Conservation (phyloP, 257 asterid genomes). For the Solanum dulcamara region DNA sequence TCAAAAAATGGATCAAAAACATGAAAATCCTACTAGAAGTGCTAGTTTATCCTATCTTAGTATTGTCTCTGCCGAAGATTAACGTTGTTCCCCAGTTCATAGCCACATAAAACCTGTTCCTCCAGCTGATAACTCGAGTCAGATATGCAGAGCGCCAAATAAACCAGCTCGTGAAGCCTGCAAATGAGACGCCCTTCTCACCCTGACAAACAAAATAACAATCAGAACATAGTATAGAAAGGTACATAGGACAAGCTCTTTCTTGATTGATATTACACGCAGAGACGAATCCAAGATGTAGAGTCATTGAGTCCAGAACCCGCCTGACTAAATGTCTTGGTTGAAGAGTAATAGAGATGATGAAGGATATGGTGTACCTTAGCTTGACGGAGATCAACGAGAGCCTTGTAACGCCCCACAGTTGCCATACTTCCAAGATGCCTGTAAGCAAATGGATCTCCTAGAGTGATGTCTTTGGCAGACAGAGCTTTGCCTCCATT, state of each 20-base stretch:
- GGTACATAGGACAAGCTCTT: neutral
- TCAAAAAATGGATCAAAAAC: neutral
- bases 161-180: constrained; percentile 73
- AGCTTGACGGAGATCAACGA: constrained; percentile 82
- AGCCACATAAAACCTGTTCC: constrained; percentile 81
- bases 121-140: constrained; percentile 80
- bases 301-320: neutral
- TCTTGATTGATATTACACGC: neutral
- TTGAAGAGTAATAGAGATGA: neutral
- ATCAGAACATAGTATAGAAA: neutral
- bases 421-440: constrained; percentile 96
- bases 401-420: constrained; percentile 82
- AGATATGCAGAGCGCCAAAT: constrained; percentile 88
- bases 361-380: constrained; percentile 25
- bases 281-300: neutral
- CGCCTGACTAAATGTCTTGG: neutral
- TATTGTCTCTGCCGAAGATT: constrained; percentile 74
- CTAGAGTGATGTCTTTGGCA: constrained; percentile 47
- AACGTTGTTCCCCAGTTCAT: constrained; percentile 85
- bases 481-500: constrained; percentile 63
- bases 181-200: constrained; percentile 49
- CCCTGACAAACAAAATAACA: constrained; percentile 26
- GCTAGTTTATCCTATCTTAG: constrained; percentile 38
- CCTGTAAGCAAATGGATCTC: constrained; percentile 71
- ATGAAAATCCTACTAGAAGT: neutral